Conservation (phyloP, 2,329 filamentous ascomycete species). For the Calycina marina region DNA sequence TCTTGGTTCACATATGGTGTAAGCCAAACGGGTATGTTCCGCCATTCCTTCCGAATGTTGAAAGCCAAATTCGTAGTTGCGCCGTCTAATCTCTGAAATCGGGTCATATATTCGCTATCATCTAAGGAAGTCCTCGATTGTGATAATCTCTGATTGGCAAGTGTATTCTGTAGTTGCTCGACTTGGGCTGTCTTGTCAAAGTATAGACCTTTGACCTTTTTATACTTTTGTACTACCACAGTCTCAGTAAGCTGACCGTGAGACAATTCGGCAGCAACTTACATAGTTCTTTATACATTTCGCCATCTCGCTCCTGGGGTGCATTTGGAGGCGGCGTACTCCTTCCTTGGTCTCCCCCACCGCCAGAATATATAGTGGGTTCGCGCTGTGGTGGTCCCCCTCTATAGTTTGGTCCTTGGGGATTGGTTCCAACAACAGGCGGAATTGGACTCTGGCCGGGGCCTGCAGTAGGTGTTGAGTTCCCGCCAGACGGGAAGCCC, state of each 20-base stretch:
- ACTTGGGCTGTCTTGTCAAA: constrained; percentile 86
- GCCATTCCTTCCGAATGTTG: constrained; percentile 93
- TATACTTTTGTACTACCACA: constrained; percentile 73
- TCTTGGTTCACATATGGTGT: constrained; percentile 68
- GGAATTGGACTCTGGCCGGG: constrained; percentile 14
- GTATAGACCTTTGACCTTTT: constrained; percentile 94
- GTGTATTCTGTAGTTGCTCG: constrained; percentile 90
- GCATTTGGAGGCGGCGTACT: constrained; percentile 29
- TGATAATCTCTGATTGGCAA: constrained; percentile 89
- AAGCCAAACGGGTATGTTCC: constrained; percentile 66
- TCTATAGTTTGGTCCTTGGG: constrained; percentile 19
- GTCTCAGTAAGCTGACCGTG: background rate
- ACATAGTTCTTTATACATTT: constrained; percentile 29
- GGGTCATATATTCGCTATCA: constrained; percentile 81
- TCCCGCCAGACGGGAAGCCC: constrained; percentile 8
- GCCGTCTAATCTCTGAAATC: constrained; percentile 83
- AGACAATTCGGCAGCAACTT: constrained; percentile 19
- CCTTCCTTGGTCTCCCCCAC: constrained; percentile 27
- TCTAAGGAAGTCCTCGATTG: constrained; percentile 89
- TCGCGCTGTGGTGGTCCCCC: constrained; percentile 22
- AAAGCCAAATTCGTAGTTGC: constrained; percentile 91
- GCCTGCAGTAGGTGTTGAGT: constrained; percentile 15
- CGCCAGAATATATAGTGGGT: constrained; percentile 12
- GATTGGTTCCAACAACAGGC: constrained; percentile 6
- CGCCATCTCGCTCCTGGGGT: constrained; percentile 18